Evolutionary conservation across 1,139 yeast genomes (phyloP).

Genomic region (Casaregolazyma suthepensis): DNA sequence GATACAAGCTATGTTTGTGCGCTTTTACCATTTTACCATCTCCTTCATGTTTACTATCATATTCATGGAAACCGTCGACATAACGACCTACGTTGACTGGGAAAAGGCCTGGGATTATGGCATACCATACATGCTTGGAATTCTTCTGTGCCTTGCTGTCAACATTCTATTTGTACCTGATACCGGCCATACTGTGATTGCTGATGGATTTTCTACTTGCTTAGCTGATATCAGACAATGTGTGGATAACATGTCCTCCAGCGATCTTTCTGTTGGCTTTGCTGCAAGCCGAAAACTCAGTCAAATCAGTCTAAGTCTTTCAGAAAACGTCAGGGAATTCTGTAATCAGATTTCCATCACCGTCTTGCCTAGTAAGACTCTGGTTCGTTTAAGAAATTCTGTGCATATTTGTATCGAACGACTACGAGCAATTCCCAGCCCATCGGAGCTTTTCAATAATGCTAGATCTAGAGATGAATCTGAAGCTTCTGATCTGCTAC

Average conservation of each 20-base stretch:
- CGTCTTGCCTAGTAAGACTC: slow-evolving; percentile 30
- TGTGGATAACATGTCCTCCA: slow-evolving; percentile 13
- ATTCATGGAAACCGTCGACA: slow-evolving; percentile 27
- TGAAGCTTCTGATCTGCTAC: neutral
- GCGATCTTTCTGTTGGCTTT: slow-evolving; percentile 16
- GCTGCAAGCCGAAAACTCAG: slow-evolving; percentile 28
- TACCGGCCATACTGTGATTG: slow-evolving; percentile 32
- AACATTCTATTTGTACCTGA: slow-evolving; percentile 38
- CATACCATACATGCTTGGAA: slow-evolving; percentile 42
- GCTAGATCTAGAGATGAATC: slow-evolving; percentile 1
- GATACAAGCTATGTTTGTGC: slow-evolving; percentile 38
- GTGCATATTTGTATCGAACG: slow-evolving; percentile 38
- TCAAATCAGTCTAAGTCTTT: slow-evolving; percentile 30
- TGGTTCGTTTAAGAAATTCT: slow-evolving; percentile 37
- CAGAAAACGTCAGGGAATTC: slow-evolving; percentile 41
- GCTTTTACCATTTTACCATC: slow-evolving; percentile 36
- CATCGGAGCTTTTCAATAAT: slow-evolving; percentile 21
- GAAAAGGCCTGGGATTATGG: slow-evolving; percentile 38
- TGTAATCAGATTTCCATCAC: slow-evolving; percentile 39
- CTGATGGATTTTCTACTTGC: slow-evolving; percentile 16
- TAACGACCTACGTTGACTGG: slow-evolving; percentile 29
- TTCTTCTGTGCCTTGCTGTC: slow-evolving; percentile 35
- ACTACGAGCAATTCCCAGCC: slow-evolving; percentile 37
- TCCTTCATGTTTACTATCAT: slow-evolving; percentile 38
- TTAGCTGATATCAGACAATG: slow-evolving; percentile 17